Percentiles rank a stretch among this genome's conserved stretches.
Conservation (phyloP, 805 yeast genomes). For the Saturnispora zaruensis region DNA sequence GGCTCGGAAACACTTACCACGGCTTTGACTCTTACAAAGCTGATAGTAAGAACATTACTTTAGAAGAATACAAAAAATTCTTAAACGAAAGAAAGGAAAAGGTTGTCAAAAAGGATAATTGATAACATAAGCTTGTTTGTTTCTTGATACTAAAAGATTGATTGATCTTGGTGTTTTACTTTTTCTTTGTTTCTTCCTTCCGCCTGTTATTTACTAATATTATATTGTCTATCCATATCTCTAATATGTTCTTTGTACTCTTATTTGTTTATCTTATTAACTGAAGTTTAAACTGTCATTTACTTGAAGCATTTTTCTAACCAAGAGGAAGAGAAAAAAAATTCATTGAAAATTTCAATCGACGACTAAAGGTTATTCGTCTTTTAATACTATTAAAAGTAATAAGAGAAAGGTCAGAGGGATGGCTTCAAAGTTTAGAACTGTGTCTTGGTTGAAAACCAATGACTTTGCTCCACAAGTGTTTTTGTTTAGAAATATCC, state of each 20-base stretch:
- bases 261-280: neutral
- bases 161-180: neutral
- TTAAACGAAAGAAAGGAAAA: conserved; percentile 31
- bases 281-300: neutral
- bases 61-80: conserved; percentile 56
- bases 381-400: too few relatives aligned
- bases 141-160: neutral
- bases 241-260: neutral
- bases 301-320: neutral
- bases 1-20: conserved; percentile 64
- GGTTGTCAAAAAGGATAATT: neutral
- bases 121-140: neutral
- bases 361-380: neutral
- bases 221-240: neutral
- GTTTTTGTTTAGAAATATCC: conserved; percentile 73
- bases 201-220: neutral
- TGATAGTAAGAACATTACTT: conserved; percentile 52
- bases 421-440: conserved; percentile 39
- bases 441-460: conserved; percentile 46
- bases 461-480: conserved; percentile 77
- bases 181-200: neutral
- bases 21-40: conserved; percentile 56
- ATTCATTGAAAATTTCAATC: neutral
- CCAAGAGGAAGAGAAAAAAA: too few relatives aligned
- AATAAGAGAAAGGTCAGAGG: neutral